Conservation (phyloP, 2,329 filamentous ascomycete species). For the Nothopassalora personata region DNA sequence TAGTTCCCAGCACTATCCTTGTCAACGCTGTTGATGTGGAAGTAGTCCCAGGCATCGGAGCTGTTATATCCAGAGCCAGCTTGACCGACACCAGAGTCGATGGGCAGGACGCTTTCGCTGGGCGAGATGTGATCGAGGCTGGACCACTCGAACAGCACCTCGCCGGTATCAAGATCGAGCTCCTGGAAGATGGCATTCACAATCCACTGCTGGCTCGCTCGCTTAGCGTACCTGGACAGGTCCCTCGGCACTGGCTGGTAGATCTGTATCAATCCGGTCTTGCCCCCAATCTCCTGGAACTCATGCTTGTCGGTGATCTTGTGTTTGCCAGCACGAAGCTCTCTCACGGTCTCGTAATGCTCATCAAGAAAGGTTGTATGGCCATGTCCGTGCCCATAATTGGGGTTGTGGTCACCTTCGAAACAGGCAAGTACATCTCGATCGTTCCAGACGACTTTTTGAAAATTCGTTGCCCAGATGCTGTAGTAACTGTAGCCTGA, state of each 20-base stretch:
- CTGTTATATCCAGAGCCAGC: slow-evolving; percentile 10
- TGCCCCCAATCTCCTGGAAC: slow-evolving; percentile 50
- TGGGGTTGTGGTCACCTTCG: slow-evolving; percentile 49
- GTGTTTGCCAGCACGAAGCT: slow-evolving; percentile 50
- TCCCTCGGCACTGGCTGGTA: slow-evolving; percentile 47
- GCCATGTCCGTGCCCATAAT: slow-evolving; percentile 51
- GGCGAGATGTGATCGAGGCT: slow-evolving; percentile 29
- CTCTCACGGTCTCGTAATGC: slow-evolving; percentile 51
- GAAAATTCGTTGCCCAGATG: slow-evolving; percentile 53
- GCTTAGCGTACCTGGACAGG: slow-evolving; percentile 9
- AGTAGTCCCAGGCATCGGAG: slow-evolving; percentile 36
- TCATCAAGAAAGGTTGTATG: slow-evolving; percentile 51
- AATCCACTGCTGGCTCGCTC: slow-evolving; percentile 10
- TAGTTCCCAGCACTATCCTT: slow-evolving; percentile 43
- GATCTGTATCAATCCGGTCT: slow-evolving; percentile 50
- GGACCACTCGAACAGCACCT: slow-evolving; percentile 35
- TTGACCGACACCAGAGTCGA: slow-evolving; percentile 39
- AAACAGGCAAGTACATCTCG: slow-evolving; percentile 51
- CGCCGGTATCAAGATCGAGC: slow-evolving; percentile 32
- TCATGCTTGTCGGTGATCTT: slow-evolving; percentile 44
- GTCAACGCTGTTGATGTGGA: slow-evolving; percentile 50
- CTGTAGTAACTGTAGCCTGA: slow-evolving; percentile 51
- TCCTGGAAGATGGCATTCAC: slow-evolving; percentile 34
- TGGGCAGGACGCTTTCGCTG: slow-evolving; percentile 22
- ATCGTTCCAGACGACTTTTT: slow-evolving; percentile 46